Percentiles rank a stretch among this genome's conserved stretches.
Conservation (phyloP, 768 basidiomycete species). For the Kwoniella dejecticola region DNA sequence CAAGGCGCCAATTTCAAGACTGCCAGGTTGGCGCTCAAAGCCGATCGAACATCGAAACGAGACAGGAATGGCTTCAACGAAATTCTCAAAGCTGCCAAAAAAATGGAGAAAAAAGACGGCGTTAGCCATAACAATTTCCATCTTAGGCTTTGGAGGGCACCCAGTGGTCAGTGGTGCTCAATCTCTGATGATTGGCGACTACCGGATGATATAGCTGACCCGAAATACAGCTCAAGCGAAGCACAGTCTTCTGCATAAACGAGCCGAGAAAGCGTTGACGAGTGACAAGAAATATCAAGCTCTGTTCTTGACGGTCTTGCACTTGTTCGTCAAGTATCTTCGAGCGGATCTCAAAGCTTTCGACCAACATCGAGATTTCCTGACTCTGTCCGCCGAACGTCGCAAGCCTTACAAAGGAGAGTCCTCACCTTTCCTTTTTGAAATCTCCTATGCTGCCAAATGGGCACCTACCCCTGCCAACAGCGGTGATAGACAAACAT, state of each 20-base stretch:
- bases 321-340: slow-evolving; percentile 64
- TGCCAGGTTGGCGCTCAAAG: slow-evolving; percentile 11
- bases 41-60: slow-evolving; percentile 2
- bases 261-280: slow-evolving; percentile 30
- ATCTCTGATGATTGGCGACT: not conserved
- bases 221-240: slow-evolving; percentile 14
- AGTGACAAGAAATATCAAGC: slow-evolving; percentile 63
- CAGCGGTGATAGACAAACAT: slow-evolving; percentile 67
- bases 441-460: slow-evolving; percentile 66
- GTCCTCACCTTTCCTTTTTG: slow-evolving; percentile 47
- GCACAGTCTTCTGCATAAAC: slow-evolving; percentile 26
- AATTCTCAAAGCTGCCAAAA: slow-evolving; percentile 8
- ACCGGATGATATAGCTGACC: not conserved
- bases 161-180: slow-evolving; percentile 7
- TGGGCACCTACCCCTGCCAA: slow-evolving; percentile 69
- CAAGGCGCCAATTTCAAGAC: slow-evolving; percentile 13
- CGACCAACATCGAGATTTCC: slow-evolving; percentile 50
- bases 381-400: slow-evolving; percentile 35
- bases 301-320: slow-evolving; percentile 66
- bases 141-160: slow-evolving; percentile 10
- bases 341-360: slow-evolving; percentile 60
- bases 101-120: not conserved
- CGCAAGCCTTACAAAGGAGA: slow-evolving; percentile 33
- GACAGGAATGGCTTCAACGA: slow-evolving; percentile 16
- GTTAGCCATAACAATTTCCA: not conserved